These are phyloP conservation scores for Herpetomonas tarakana DNA, from an alignment of 208 protist genomes.

Conservation along the genomic window DNA sequence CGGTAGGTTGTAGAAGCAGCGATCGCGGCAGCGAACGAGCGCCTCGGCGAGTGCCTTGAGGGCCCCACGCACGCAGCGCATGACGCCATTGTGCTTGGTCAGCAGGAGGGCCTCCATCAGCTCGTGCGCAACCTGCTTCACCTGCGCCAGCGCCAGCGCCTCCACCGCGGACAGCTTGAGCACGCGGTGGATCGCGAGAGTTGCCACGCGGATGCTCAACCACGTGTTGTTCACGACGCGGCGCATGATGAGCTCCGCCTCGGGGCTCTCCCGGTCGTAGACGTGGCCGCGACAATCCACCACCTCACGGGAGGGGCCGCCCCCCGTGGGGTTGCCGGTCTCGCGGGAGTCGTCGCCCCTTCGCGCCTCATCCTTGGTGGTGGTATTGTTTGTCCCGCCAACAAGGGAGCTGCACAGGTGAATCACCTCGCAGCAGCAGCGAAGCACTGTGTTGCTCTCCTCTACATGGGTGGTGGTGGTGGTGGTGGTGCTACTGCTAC, in stretches of 20 bases:
- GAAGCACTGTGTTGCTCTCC: constrained; percentile 36
- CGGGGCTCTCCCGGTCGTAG: constrained; percentile 46
- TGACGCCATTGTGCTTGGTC: constrained; percentile 92
- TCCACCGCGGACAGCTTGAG: constrained; percentile 34
- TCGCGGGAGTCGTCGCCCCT: not conserved
- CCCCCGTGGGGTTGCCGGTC: constrained; percentile 6
- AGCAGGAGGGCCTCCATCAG: constrained; percentile 71
- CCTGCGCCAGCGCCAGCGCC: constrained; percentile 27
- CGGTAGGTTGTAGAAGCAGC: constrained; percentile 52
- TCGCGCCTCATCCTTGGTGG: too few species aligned
- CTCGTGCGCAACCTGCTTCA: constrained; percentile 44
- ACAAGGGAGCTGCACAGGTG: constrained; percentile 35
- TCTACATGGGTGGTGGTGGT: not conserved
- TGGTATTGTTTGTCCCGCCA: constrained; percentile 12
- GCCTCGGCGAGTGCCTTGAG: constrained; percentile 46
- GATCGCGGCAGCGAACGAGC: constrained; percentile 60
- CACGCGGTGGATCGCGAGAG: constrained; percentile 36
- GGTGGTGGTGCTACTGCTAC: not conserved
- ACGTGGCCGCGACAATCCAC: constrained; percentile 90
- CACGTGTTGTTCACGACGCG: constrained; percentile 90
- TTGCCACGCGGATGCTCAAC: constrained; percentile 73
- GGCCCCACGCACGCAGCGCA: constrained; percentile 68
- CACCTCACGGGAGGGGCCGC: constrained; percentile 20
- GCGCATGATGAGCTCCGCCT: constrained; percentile 60
- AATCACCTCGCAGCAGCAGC: constrained; percentile 46